phyloP scores from a whole-genome alignment of 2,329 filamentous ascomycete genomes.

The Dichotomopilus funicola region DNA sequence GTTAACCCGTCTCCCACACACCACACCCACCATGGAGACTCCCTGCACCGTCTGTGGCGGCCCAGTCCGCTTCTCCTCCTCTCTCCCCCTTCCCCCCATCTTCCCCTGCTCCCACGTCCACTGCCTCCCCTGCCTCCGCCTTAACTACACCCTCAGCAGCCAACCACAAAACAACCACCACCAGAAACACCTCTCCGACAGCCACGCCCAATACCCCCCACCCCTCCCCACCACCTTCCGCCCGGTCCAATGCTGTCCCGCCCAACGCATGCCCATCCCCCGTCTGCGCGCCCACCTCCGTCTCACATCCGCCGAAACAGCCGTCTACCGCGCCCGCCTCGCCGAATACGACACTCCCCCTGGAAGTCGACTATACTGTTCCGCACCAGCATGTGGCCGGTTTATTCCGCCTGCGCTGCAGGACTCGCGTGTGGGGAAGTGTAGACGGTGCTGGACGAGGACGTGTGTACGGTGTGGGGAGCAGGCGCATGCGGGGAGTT shows the following conservation, averaged over 20 bases:
- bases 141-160: constrained; percentile 6
- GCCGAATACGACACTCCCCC: constrained; percentile 11
- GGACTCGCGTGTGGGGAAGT: constrained; percentile 4
- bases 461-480: constrained; percentile 13
- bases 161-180: not conserved
- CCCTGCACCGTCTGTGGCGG: constrained; percentile 1
- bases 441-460: constrained; percentile 10
- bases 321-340: constrained; percentile 13
- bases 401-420: constrained; percentile 16
- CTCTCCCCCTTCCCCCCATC: not conserved
- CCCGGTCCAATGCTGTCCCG: constrained; percentile 16
- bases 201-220: not conserved
- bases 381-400: constrained; percentile 11
- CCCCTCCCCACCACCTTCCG: constrained; percentile 3
- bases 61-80: not conserved
- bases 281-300: constrained; percentile 3
- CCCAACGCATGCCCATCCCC: not conserved
- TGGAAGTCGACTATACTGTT: constrained; percentile 16
- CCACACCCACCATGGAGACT: not conserved
- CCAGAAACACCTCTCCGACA: not conserved
- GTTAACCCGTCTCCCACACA: not conserved
- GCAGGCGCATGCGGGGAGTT: constrained; percentile 9
- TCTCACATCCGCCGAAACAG: not conserved
- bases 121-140: constrained; percentile 11
- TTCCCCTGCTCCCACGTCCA: constrained; percentile 1